Base-by-base conservation (phyloP, 305 asterid species). In the Rubia tinctorum region DNA sequence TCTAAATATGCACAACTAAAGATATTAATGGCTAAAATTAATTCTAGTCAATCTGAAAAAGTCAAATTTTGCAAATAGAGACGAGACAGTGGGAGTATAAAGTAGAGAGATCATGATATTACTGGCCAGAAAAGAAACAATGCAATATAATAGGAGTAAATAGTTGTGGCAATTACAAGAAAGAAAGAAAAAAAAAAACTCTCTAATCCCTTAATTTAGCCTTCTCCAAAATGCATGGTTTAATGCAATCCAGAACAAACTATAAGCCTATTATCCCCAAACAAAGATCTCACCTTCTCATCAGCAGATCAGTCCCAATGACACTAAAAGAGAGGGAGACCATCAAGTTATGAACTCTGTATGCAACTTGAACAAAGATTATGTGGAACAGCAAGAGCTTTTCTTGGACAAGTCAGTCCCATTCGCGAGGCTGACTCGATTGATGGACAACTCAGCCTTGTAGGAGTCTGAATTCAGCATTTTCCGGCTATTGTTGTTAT, bases 401-500 rank as follows among this genome's bases (percentile, higher is more conserved):
- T 86, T 85, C 77, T 88, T 88, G 4, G 93, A 85, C 76, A 76
- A 71, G 81, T 90, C 90, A 3, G 71, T 83, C 67, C 82, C 81
- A 22, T 82, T 73, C 1, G 81, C 72, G 49, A 87, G 80, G 87
- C 82, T 82, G 47, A 90, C 91, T 27, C 96, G 83, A 68, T 90
- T 75, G 61, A 77, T 86, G 5, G 93, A 85, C 30, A 90, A 73
- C 73, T 90, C 90, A 5, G 89, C 90, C 65, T 90, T 88, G 75
- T 90, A 85, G 8, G 96, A 80, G 75, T 89, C 96, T 23, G 96
- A 88, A 79, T 80, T 89, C 77, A 89, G 91, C 68, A 73, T 77
- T 82, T 84, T 89, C 80, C 91, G 62, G 88, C 93, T 86, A 15
- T 85, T 79, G 37, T 89, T 89, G 44, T 81, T 85, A 73, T 88